These are phyloP conservation scores for Candida caryicola DNA, from an alignment of 805 yeast species.

Conservation along the genomic window DNA sequence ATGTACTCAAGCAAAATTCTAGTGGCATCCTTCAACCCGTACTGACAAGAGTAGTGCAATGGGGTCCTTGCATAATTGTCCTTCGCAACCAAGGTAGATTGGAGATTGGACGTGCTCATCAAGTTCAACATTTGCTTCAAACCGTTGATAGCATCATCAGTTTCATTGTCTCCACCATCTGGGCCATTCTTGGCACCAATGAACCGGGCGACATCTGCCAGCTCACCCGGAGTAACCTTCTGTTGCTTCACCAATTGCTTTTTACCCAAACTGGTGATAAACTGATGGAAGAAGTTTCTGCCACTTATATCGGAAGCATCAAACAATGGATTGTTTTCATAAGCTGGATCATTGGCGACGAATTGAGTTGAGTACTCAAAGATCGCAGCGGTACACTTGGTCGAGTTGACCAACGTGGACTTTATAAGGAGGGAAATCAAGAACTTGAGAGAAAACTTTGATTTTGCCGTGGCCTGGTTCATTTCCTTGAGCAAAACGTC, in stretches of 20 bases:
- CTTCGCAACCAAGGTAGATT: conserved; percentile 48
- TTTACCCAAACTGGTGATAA: conserved; percentile 75
- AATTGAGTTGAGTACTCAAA: conserved; percentile 45
- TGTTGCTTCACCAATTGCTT: conserved; percentile 39
- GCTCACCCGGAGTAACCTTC: conserved; percentile 43
- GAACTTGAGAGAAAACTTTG: conserved; percentile 51
- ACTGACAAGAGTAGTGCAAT: conserved; percentile 84
- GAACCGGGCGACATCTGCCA: conserved; percentile 23
- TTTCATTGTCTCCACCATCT: conserved; percentile 52
- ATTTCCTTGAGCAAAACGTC: conserved; percentile 44
- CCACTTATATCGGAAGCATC: conserved; percentile 76
- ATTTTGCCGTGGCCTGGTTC: conserved; percentile 26
- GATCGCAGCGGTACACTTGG: conserved; percentile 55
- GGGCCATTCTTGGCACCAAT: conserved; percentile 31
- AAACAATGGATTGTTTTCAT: conserved; percentile 19
- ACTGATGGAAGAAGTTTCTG: conserved; percentile 82
- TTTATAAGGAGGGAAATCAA: conserved; percentile 62
- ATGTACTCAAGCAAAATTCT: conserved; percentile 53
- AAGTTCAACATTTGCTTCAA: conserved; percentile 56
- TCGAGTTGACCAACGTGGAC: conserved; percentile 56
- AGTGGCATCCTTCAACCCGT: conserved; percentile 69
- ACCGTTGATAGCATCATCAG: conserved; percentile 49
- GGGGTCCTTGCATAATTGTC: conserved; percentile 84
- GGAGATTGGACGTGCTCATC: conserved; percentile 25
- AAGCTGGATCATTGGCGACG: conserved; percentile 6